Conservation (phyloP, 495 filamentous ascomycete genomes). For the Trichoderma asperelloides region DNA sequence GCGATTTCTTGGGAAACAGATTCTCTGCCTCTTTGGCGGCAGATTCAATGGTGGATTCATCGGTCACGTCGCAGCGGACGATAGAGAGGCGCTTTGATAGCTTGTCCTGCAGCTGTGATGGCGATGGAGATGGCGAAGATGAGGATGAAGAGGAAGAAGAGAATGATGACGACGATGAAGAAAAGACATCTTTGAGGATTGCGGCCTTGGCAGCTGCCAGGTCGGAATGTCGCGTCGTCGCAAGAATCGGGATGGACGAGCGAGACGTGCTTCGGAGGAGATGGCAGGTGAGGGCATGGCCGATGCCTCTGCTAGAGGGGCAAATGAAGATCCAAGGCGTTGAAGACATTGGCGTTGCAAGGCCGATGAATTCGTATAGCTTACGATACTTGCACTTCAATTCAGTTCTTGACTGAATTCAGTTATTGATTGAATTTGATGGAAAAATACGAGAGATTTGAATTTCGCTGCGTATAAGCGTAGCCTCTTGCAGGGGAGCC, state of each 20-base stretch:
- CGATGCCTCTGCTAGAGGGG: conserved; percentile 18
- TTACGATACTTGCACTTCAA: too few relatives aligned
- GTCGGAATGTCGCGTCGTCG: conserved; percentile 50
- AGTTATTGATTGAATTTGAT: too few relatives aligned
- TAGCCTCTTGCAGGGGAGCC: too few relatives aligned
- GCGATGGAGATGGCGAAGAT: neutral
- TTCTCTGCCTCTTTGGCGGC: conserved; percentile 31
- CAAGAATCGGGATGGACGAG: conserved; percentile 51
- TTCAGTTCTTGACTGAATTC: too few relatives aligned
- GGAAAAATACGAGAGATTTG: too few relatives aligned
- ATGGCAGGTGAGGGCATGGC: conserved; percentile 50
- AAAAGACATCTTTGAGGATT: conserved; percentile 46
- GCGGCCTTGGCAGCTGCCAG: conserved; percentile 38
- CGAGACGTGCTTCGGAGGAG: conserved; percentile 51
- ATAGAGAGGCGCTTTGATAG: conserved; percentile 20
- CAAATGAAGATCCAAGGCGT: conserved; percentile 11
- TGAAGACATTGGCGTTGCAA: neutral
- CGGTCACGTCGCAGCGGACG: conserved; percentile 25
- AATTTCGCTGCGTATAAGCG: too few relatives aligned
- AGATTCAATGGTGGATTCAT: conserved; percentile 39
- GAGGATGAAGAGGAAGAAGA: conserved; percentile 2
- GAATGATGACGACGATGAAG: conserved; percentile 28
- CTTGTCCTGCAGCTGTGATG: neutral
- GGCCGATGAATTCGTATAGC: too few relatives aligned
- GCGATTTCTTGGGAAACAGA: conserved; percentile 37